Base-by-base conservation (phyloP, 345 rosid genomes). In the Hibiscus tridactylites region DNA sequence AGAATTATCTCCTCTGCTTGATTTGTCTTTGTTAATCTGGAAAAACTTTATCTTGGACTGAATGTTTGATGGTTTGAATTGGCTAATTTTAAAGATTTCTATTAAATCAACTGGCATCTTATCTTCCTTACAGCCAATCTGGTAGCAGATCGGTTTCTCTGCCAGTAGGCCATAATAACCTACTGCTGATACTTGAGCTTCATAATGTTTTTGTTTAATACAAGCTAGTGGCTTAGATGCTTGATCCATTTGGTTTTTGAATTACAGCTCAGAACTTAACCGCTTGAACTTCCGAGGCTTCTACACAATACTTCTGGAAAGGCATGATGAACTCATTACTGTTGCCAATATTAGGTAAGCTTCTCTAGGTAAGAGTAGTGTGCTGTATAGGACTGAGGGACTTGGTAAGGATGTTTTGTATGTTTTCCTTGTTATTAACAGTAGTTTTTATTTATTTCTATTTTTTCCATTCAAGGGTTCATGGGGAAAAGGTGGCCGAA, bases 231-330 rank as follows among this genome's bases (percentile, higher is more conserved):
- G 35, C 24, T 72, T 78, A 12, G 15, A 59, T n/a, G 39, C 44
- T 17, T 68, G 62, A 72, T 64, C 62, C 63, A 49, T 49, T 44
- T 42, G 9, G 58, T 33, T 13, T 68, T 68, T 31, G 49, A 68
- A 68, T 71, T 72, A 62, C 82, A 91, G 92, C 80, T 91, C 91
- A 33, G 68, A 85, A 62, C 84, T 86, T 46, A 86, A 82, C 70
- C 89, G 96, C 69, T 71, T 87, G 76, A 86, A 91, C 82, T 91
- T 85, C 78, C 83, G 21, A 76, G 97, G 96, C 69, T 93, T 93
- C 81, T 89, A 91, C 72, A 88, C 92, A 0, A 77, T 89, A 65
- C 81, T 89, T 71, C 68, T 91, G 84, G 94, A 93, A 83, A 88
- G 70, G 68, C 74, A 88, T 52, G 94, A 90, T 65, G 96, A 87